Evolutionary conservation across 73 alveolate species (phyloP).

Genomic region (Tetrahymena malaccensis): DNA sequence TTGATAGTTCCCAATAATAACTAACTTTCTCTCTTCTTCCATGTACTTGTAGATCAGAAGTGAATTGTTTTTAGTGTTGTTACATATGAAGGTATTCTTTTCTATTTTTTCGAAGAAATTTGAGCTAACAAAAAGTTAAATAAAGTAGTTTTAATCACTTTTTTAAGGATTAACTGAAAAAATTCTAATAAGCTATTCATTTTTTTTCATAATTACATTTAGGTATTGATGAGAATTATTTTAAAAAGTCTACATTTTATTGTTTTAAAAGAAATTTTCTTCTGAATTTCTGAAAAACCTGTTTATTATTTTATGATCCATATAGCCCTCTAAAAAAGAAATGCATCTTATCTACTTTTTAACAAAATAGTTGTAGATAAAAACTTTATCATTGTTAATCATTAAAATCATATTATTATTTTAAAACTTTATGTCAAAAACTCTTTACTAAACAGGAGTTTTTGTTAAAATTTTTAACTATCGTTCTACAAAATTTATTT

Average conservation of each 20-base stretch:
- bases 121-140: neutral
- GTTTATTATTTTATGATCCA: neutral
- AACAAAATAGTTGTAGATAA: neutral
- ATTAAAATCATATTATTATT: neutral
- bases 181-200: neutral
- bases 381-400: neutral
- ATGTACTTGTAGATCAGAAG: neutral
- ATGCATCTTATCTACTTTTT: neutral
- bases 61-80: neutral
- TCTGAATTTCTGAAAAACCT: neutral
- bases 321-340: neutral
- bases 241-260: neutral
- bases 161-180: neutral
- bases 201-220: neutral
- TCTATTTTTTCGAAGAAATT: neutral
- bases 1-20: neutral
- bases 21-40: neutral
- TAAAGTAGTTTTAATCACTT: neutral
- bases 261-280: neutral
- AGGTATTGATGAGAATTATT: neutral
- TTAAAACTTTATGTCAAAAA: neutral
- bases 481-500: neutral
- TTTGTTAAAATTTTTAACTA: neutral
- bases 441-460: neutral
- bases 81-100: neutral